phyloP scores from a whole-genome alignment of 2,329 filamentous ascomycete species.

The Colletotrichum liaoningense region DNA sequence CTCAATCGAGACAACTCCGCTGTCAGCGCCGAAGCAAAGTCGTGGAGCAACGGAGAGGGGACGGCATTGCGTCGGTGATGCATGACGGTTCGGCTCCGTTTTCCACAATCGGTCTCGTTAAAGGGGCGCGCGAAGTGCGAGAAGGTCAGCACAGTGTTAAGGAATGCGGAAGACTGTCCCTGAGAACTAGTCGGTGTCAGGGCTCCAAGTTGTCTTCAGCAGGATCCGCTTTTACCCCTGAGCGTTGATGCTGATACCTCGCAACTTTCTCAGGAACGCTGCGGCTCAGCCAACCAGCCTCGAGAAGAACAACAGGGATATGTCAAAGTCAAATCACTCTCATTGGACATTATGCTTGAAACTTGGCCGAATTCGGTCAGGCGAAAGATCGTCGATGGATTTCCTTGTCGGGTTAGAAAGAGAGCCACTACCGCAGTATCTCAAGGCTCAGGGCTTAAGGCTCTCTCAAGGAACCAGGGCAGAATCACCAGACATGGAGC shows the following conservation, averaged over 20 bases:
- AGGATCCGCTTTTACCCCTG: slow-evolving; percentile 41
- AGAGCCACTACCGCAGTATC: slow-evolving; percentile 11
- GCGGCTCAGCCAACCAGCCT: slow-evolving; percentile 25
- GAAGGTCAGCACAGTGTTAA: slow-evolving; percentile 20
- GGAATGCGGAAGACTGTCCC: slow-evolving; percentile 15
- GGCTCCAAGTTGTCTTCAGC: slow-evolving; percentile 33
- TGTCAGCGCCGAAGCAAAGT: slow-evolving; percentile 16
- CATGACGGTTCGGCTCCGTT: slow-evolving; percentile 34
- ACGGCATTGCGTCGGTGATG: slow-evolving; percentile 18
- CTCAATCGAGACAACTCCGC: background rate
- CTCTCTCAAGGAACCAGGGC: background rate
- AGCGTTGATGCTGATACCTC: slow-evolving; percentile 33
- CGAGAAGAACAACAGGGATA: background rate
- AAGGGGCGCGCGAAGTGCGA: slow-evolving; percentile 5
- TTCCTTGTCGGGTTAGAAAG: slow-evolving; percentile 35
- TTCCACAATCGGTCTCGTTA: slow-evolving; percentile 14
- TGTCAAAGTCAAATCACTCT: background rate
- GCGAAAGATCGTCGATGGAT: slow-evolving; percentile 36
- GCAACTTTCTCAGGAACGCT: slow-evolving; percentile 19
- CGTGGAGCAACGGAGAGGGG: background rate
- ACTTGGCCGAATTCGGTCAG: slow-evolving; percentile 36
- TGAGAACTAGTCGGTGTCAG: slow-evolving; percentile 1
- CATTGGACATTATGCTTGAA: slow-evolving; percentile 35
- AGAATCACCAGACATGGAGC: slow-evolving; percentile 8
- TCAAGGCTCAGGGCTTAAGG: slow-evolving; percentile 5